Base-by-base conservation (phyloP, 192 early-diverging fungal genomes). In the Podila clonocystis region DNA sequence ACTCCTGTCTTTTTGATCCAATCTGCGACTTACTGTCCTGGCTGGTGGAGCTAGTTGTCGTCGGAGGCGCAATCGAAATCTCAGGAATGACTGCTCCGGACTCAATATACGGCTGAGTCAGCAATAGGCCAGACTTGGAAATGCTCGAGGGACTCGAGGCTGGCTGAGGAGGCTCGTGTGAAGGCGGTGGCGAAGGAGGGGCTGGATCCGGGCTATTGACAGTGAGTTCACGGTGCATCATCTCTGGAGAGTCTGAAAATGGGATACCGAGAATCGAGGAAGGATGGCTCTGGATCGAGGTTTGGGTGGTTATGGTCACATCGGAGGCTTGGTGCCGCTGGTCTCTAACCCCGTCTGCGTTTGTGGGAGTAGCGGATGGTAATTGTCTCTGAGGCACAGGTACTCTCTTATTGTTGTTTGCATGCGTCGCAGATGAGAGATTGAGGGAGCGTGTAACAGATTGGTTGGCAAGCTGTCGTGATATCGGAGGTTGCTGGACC, bases 201-300 rank as follows among this genome's bases (percentile, higher is more conserved):
- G 9, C 19, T 8, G 52, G 36, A 17, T 49, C 41, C 22, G 60
- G 19, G 13, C 20, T 48, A 12, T 30, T 28, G 52, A 28, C 7
- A 24, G 5, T 7, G 26, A 61, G 59, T 61, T 61, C 59, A 31
- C 59, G 29, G 29, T 28, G 63, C 28, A 63, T 26, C 57, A 70
- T 70, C 52, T 78, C 75, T 12, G 69, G 65, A 8, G 69, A 78
- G 49, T 61, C 33, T 9, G 30, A 57, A 4, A 71, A 31, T 2
- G 75, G 67, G 9, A 69, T 13, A 11, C 60, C 75, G 22, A 62
- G 50, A 33, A 67, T 52, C 3, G 75, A 78, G 2, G 26, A 12
- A 7, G 75, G 75, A 33, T 71, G 69, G 48, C 75, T 78, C 38
- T 72, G 69, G 0, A 52, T 57, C 1, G 75, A 61, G 9, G 59